Evolutionary conservation across 768 basidiomycete species (phyloP), one percentile per base, ranked within the genome.

Genomic region (Gloeophyllum trabeum): DNA sequence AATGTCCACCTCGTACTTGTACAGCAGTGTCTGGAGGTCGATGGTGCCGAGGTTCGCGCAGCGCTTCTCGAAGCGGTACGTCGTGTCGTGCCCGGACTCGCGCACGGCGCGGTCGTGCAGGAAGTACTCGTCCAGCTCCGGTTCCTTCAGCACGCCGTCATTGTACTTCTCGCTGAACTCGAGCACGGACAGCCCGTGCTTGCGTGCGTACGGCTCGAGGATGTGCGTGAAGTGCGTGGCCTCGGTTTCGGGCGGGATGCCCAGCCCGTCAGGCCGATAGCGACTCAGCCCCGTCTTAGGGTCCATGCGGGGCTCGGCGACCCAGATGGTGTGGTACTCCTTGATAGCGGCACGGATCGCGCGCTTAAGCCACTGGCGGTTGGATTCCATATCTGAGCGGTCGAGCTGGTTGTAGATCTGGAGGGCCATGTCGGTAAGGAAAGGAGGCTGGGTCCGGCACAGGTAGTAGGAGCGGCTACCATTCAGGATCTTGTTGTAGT

Each of bases 1-100:
- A 46, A 99, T 98, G 56, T 99, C 94, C 46, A 91, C 75, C 61
- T 99, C 94, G 52, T 97, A 98, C 71, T 99, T 99, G 77, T 94
- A 99, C 36, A 99, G 67, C 55, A 99, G 69, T 38, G 92, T 78
- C 65, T 97, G 93, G 49, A 99, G 66, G 59, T 99, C 94, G 57
- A 98, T 86, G 5, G 94, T 99, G 4, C 82, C 94, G 32, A 99
- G 77, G 64, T 97, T 94, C 16, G 92, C 94, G 54, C 92, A 97
- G 14, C 89, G 84, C 66, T 93, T 92, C 69, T 99, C 94, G 58
- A 99, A 90, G 12, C 94, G 79, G 61, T 99, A 99, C 3, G 90
- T 88, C 40, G 92, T 94, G 59, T 94, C 92, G 60, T 94, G 92
- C 28, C 94, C 92, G 5, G 86, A 90, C 66, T 99, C 94, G 41